phyloP scores from a whole-genome alignment of 495 filamentous ascomycete species.

The Aspergillus bertholletiae region DNA sequence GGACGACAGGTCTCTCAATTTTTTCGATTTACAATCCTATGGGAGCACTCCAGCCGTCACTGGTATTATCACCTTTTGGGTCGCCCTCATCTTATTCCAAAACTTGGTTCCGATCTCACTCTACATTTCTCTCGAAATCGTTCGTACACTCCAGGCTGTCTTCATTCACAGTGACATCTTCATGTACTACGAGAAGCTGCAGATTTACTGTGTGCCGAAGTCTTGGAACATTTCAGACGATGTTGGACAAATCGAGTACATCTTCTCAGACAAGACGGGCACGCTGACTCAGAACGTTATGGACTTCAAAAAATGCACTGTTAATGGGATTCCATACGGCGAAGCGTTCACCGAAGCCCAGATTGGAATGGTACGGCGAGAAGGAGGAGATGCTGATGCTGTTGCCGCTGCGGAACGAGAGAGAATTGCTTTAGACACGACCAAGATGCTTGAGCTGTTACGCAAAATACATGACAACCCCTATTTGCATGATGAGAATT shows the following conservation, averaged over 20 bases:
- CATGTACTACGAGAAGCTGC: conserved; percentile 96
- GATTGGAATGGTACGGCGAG: conserved; percentile 87
- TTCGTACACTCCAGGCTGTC: conserved; percentile 86
- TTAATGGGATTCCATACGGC: conserved; percentile 92
- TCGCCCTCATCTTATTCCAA: conserved; percentile 90
- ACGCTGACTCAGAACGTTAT: conserved; percentile 99
- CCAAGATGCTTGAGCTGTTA: conserved; percentile 66
- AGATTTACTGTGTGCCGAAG: conserved; percentile 93
- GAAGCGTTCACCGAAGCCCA: conserved; percentile 97
- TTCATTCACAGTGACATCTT: conserved; percentile 95
- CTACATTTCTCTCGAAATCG: conserved; percentile 96
- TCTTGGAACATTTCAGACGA: conserved; percentile 99
- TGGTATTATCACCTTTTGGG: conserved; percentile 95
- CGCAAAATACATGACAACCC: conserved; percentile 82
- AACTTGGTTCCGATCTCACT: conserved; percentile 98
- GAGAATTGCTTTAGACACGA: conserved; percentile 76
- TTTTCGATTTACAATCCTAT: conserved; percentile 84
- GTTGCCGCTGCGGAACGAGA: conserved; percentile 68
- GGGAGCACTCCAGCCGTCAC: conserved; percentile 73
- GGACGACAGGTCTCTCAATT: conserved; percentile 67
- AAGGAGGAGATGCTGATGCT: conserved; percentile 79
- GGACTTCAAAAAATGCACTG: conserved; percentile 98
- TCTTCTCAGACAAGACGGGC: conserved; percentile 99
- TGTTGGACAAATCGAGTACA: conserved; percentile 97
- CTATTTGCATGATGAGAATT: conserved; percentile 80